A percentile compares a stretch with the other conserved stretches of the same genome.
These are phyloP conservation scores for Chenopodium berlandieri DNA, from an alignment of 148 eudicot species.

Conservation along the genomic window DNA sequence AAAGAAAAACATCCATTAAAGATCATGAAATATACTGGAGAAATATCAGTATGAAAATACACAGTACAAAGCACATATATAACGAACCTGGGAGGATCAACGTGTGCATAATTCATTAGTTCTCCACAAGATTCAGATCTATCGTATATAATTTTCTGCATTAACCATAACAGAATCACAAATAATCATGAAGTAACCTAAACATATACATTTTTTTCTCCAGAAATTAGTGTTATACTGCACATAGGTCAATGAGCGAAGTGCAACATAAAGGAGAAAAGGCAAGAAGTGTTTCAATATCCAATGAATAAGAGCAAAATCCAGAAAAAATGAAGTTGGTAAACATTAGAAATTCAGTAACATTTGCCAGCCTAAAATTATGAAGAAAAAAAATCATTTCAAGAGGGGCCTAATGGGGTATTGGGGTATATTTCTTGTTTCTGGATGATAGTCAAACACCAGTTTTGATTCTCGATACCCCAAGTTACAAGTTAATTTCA, in stretches of 20 bases:
- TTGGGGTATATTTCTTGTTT: not conserved
- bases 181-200: not conserved
- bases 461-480: not conserved
- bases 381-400: not conserved
- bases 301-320: not conserved
- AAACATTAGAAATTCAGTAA: not conserved
- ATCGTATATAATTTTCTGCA: conserved; percentile 20
- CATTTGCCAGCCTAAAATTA: not conserved
- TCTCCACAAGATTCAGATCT: conserved; percentile 13
- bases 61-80: not conserved
- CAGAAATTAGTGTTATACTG: not conserved
- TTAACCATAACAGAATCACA: conserved; percentile 1
- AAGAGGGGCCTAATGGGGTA: not conserved
- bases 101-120: not conserved
- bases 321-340: not conserved
- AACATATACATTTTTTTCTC: not conserved
- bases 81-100: conserved; percentile 17
- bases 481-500: not conserved
- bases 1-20: not conserved
- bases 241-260: not conserved
- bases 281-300: not conserved
- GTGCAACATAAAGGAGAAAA: not conserved
- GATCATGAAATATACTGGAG: not conserved
- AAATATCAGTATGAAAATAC: not conserved
- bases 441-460: not conserved